phyloP scores from a whole-genome alignment of 176 grass and related monocot genomes.

The Rhynchospora tenuis region DNA sequence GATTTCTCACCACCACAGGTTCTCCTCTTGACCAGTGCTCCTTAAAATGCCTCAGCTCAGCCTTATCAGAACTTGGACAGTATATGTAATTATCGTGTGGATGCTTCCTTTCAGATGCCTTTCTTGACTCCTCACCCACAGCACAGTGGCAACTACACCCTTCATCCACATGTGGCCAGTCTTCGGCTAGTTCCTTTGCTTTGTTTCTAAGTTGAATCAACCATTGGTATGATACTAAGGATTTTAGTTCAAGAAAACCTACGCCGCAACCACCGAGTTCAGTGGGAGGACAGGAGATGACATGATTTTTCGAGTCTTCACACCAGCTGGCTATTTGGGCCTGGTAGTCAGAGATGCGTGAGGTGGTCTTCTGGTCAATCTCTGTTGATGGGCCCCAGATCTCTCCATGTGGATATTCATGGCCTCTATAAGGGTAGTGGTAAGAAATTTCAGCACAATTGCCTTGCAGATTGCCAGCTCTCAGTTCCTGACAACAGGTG shows the following conservation, averaged over 20 bases:
- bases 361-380: not conserved
- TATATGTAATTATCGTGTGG: constrained; percentile 67
- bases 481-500: constrained; percentile 61
- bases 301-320: constrained; percentile 41
- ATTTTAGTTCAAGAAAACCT: constrained; percentile 42
- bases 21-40: constrained; percentile 73
- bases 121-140: constrained; percentile 4
- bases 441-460: constrained; percentile 25
- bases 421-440: constrained; percentile 24
- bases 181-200: constrained; percentile 34
- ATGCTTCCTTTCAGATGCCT: constrained; percentile 45
- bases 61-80: constrained; percentile 40
- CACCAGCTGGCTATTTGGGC: constrained; percentile 29
- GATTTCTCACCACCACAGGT: constrained; percentile 64
- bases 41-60: constrained; percentile 59
- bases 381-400: not conserved
- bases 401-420: constrained; percentile 32
- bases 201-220: constrained; percentile 39
- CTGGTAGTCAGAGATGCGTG: not conserved
- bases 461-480: constrained; percentile 50
- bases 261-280: constrained; percentile 51
- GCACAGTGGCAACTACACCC: constrained; percentile 22
- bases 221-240: constrained; percentile 34
- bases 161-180: constrained; percentile 9
- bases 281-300: constrained; percentile 64